Base-by-base conservation (phyloP, 768 basidiomycete species). In the Tricholoma sp. region DNA sequence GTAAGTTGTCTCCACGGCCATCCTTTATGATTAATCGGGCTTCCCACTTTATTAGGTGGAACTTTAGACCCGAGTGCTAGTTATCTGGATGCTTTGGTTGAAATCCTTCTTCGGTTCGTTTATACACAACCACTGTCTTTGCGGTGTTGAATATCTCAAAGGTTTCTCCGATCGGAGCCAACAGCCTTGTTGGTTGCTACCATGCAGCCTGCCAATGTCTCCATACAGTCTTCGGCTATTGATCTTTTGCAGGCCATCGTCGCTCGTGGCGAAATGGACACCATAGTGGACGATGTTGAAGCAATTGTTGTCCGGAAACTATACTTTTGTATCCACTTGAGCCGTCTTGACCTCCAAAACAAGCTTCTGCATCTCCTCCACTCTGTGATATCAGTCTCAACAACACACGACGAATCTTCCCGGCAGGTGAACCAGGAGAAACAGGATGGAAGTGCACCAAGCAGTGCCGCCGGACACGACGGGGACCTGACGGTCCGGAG, bases 291-390 rank as follows among this genome's bases (percentile, higher is more conserved):
- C 57, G 74, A 75, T 21, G 76, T 95, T 45, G 89, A 95, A 67
- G 79, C 83, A 5, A 78, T 79, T 6, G 77, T 96, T 46, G 76
- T 94, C 24, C 80, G 80, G 47, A 92, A 91, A 68, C 79, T 96
- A 1, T 94, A 83, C 68, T 76, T 81, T 50, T 85, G 79, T 47
- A 75, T 97, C 31, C 89, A 95, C 66, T 73, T 76, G 19, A 74
- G 72, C 37, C 79, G 85, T 34, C 80, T 94, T 39, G 90, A 96
- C 64, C 76, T 94, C 12, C 97, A 98, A 74, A 94, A 91, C 77
- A 96, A 94, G 68, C 81, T 96, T 50, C 80, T 98, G 3, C 93
- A 94, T 66, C 82, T 96, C 11, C 80, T 98, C 0, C 95, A 98
- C 66, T 88, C 91, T 0, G 74, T 94, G 31, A 84, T 94, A 41